Evolutionary conservation across 2,329 filamentous ascomycete species (phyloP).

Genomic region (Nigrospora sphaerica): DNA sequence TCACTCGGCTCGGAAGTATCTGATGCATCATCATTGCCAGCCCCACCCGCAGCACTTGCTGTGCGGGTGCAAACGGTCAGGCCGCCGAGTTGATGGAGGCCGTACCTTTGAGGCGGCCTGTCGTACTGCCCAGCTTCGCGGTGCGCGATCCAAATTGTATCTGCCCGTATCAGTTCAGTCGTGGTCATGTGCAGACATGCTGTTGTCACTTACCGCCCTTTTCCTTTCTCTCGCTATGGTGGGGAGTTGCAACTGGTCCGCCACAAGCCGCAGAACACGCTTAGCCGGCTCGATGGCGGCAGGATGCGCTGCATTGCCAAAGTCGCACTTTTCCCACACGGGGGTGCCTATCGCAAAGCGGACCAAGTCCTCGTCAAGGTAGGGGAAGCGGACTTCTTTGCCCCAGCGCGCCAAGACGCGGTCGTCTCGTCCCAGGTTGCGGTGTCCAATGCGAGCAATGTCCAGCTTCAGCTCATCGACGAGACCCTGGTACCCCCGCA

Average conservation of each 20-base stretch:
- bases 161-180: constrained; percentile 27
- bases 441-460: constrained; percentile 75
- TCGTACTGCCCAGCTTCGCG: constrained; percentile 66
- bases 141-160: constrained; percentile 80
- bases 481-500: constrained; percentile 62
- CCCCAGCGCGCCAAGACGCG: constrained; percentile 85
- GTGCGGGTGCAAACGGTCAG: not conserved
- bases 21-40: constrained; percentile 61
- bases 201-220: constrained; percentile 57
- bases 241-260: constrained; percentile 64
- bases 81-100: constrained; percentile 41
- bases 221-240: constrained; percentile 83
- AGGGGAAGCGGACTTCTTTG: constrained; percentile 84
- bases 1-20: constrained; percentile 64
- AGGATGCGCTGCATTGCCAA: constrained; percentile 42
- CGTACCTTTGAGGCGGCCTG: constrained; percentile 60
- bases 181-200: not conserved
- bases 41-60: constrained; percentile 1
- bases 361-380: constrained; percentile 81
- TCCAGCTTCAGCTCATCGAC: constrained; percentile 80
- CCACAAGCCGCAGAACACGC: constrained; percentile 69
- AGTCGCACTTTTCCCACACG: constrained; percentile 84
- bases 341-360: constrained; percentile 68
- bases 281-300: constrained; percentile 67
- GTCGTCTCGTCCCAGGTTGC: constrained; percentile 94